Conservation (phyloP, 2,329 filamentous ascomycete species). For the Xylariales sp. region DNA sequence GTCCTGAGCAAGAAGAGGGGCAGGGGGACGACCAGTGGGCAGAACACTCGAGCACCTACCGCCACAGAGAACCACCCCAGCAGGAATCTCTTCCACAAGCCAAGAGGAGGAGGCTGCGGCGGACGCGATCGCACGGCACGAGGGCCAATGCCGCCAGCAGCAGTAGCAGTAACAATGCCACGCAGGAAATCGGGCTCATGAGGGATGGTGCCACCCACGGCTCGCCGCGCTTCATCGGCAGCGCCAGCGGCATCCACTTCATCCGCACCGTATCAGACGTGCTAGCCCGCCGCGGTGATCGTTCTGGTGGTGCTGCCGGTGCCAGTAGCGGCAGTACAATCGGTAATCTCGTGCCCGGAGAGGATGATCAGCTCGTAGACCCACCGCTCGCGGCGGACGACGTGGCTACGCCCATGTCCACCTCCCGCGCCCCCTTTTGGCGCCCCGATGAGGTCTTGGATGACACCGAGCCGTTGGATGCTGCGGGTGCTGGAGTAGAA, state of each 20-base stretch:
- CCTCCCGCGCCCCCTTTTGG: constrained; percentile 25
- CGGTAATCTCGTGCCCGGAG: constrained; percentile 47
- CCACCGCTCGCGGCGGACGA: too few species aligned
- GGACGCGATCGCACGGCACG: too few species aligned
- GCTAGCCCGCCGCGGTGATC: constrained; percentile 35
- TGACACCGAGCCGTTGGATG: not conserved
- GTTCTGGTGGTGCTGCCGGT: constrained; percentile 13
- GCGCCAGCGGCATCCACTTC: constrained; percentile 56
- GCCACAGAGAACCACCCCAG: too few species aligned
- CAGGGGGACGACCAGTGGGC: too few species aligned
- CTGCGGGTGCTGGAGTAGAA: too few species aligned
- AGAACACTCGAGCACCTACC: too few species aligned
- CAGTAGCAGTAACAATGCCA: too few species aligned
- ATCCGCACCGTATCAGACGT: constrained; percentile 50
- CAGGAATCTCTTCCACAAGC: too few species aligned
- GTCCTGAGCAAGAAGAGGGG: too few species aligned
- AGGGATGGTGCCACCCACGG: constrained; percentile 40
- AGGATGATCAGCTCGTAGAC: constrained; percentile 47
- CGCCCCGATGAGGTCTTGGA: constrained; percentile 27
- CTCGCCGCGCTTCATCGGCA: constrained; percentile 51
- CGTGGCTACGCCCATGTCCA: constrained; percentile 13
- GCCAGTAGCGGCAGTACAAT: constrained; percentile 26
- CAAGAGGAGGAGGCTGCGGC: too few species aligned
- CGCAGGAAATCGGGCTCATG: constrained; percentile 37
- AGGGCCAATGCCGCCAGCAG: too few species aligned